phyloP scores from a whole-genome alignment of 2,329 filamentous ascomycete species.

The Diplodia sapinea region DNA sequence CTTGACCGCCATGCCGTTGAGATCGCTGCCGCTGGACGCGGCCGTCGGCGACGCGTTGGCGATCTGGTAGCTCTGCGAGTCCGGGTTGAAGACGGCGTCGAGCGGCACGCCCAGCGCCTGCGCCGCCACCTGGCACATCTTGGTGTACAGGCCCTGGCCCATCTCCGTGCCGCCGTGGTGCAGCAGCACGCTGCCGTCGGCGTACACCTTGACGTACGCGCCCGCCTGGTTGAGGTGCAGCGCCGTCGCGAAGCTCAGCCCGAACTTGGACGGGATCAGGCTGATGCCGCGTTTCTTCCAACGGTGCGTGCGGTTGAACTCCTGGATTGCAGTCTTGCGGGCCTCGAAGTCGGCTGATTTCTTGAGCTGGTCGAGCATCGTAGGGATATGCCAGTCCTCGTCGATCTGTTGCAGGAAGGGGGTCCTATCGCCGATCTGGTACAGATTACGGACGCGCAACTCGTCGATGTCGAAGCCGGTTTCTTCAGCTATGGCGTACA shows the following conservation, averaged over 20 bases:
- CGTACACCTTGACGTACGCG: conserved; percentile 92
- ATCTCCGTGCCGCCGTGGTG: conserved; percentile 97
- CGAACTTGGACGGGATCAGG: conserved; percentile 92
- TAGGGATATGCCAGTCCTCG: conserved; percentile 85
- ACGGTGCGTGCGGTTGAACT: conserved; percentile 82
- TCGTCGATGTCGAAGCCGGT: conserved; percentile 82
- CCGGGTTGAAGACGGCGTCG: conserved; percentile 81
- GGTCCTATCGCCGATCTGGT: conserved; percentile 74
- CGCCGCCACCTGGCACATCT: conserved; percentile 93
- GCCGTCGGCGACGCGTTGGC: conserved; percentile 92
- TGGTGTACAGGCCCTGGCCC: conserved; percentile 95
- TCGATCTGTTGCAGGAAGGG: conserved; percentile 88
- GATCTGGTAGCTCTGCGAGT: conserved; percentile 85
- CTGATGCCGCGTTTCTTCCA: conserved; percentile 92
- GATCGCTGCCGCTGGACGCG: conserved; percentile 88
- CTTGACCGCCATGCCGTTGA: conserved; percentile 92
- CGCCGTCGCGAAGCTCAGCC: conserved; percentile 88
- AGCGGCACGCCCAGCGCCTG: conserved; percentile 85
- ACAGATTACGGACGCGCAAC: conserved; percentile 83
- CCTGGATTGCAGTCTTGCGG: conserved; percentile 69
- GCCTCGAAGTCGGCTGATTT: conserved; percentile 74
- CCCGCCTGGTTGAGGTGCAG: conserved; percentile 94
- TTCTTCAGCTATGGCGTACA: conserved; percentile 87
- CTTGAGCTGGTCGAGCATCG: conserved; percentile 86
- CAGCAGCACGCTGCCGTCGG: conserved; percentile 88